Evolutionary conservation across 805 yeast genomes (phyloP).

Genomic region (Starmerella gropengiesseri): DNA sequence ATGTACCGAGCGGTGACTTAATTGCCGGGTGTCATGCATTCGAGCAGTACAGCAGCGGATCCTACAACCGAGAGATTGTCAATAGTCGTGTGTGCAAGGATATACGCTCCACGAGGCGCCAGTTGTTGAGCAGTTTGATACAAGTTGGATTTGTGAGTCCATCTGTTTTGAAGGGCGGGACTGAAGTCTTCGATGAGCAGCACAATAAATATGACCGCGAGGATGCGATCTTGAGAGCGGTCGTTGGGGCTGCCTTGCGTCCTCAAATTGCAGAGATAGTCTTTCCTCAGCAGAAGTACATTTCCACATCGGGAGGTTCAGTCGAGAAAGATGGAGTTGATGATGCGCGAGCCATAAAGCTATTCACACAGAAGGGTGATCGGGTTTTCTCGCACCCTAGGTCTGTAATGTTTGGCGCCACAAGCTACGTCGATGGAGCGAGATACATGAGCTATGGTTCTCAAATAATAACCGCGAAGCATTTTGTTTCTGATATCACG

Average conservation of each 20-base stretch:
- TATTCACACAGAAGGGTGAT: slow-evolving; percentile 60
- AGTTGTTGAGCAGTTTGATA: slow-evolving; percentile 55
- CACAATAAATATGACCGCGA: slow-evolving; percentile 40
- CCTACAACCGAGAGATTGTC: neutral
- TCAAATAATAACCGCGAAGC: slow-evolving; percentile 47
- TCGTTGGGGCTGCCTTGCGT: slow-evolving; percentile 69
- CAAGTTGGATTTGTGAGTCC: slow-evolving; percentile 70
- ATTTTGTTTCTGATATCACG: slow-evolving; percentile 64
- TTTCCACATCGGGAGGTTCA: slow-evolving; percentile 63
- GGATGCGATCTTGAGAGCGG: slow-evolving; percentile 45
- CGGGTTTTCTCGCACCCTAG: slow-evolving; percentile 83
- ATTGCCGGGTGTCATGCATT: slow-evolving; percentile 54
- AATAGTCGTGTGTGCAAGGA: slow-evolving; percentile 45
- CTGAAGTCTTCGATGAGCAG: slow-evolving; percentile 1
- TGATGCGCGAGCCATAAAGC: slow-evolving; percentile 60
- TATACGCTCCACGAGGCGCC: slow-evolving; percentile 57
- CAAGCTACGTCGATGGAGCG: slow-evolving; percentile 30
- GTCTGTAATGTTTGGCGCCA: slow-evolving; percentile 54
- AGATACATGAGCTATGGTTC: slow-evolving; percentile 55
- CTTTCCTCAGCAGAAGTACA: slow-evolving; percentile 67
- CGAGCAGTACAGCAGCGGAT: slow-evolving; percentile 36
- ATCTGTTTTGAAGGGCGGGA: neutral
- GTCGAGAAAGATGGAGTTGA: slow-evolving; percentile 59
- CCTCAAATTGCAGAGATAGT: slow-evolving; percentile 78
- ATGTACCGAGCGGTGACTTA: slow-evolving; percentile 59